Percentiles rank a stretch among this genome's conserved stretches.
These are phyloP conservation scores for Oleoguttula mirabilis DNA, from an alignment of 495 filamentous ascomycete genomes.

Conservation along the genomic window DNA sequence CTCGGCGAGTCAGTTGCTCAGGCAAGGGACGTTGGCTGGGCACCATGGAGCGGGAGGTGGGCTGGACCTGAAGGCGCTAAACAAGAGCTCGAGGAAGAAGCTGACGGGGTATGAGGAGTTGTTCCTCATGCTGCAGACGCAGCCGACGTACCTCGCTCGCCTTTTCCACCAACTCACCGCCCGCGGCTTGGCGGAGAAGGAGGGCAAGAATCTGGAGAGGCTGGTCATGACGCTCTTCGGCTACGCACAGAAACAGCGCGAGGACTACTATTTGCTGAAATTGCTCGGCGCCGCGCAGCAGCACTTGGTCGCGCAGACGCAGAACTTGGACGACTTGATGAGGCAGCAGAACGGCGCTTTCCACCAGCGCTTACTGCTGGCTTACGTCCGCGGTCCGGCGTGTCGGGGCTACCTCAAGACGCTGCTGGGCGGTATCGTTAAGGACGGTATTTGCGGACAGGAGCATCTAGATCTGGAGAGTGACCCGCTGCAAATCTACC, in stretches of 20 bases:
- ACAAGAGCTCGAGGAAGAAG: constrained; percentile 89
- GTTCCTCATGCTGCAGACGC: constrained; percentile 95
- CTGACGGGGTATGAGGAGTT: constrained; percentile 94
- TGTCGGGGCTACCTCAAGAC: constrained; percentile 87
- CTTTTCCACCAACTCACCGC: constrained; percentile 77
- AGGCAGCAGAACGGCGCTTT: constrained; percentile 70
- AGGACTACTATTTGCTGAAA: constrained; percentile 94
- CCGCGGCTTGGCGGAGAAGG: constrained; percentile 76
- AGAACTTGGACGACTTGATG: constrained; percentile 68
- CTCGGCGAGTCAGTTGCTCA: constrained; percentile 15
- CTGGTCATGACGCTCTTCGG: constrained; percentile 96
- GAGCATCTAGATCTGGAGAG: constrained; percentile 85
- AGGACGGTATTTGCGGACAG: constrained; percentile 83
- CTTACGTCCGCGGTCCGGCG: constrained; percentile 81
- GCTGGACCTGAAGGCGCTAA: constrained; percentile 88
- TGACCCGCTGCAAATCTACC: constrained; percentile 95
- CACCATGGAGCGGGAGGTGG: constrained; percentile 54
- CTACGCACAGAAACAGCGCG: constrained; percentile 88
- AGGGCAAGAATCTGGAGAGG: constrained; percentile 80
- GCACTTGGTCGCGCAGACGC: constrained; percentile 71
- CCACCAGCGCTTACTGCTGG: constrained; percentile 74
- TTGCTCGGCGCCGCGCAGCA: constrained; percentile 69
- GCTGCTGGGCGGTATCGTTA: constrained; percentile 67
- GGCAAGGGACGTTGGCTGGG: constrained; percentile 4
- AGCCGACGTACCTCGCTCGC: constrained; percentile 83